phyloP scores from a whole-genome alignment of 2,329 filamentous ascomycete genomes.

The Colletotrichum godetiae region DNA sequence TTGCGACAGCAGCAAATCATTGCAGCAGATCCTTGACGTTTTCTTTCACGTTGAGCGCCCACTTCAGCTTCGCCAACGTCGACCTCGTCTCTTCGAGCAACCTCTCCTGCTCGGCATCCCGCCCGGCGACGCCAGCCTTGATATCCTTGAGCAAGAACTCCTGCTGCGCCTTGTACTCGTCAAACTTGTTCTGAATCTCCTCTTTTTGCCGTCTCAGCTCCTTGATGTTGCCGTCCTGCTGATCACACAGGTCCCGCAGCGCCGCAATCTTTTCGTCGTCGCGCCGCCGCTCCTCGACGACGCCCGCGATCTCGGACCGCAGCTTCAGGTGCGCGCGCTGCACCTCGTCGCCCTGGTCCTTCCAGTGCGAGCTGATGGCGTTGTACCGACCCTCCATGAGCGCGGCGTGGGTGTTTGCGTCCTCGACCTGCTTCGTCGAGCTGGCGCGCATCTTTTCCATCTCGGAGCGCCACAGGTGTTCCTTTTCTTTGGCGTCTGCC shows the following conservation, averaged over 20 bases:
- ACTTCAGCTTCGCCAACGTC: slow-evolving; percentile 75
- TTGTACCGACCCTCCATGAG: slow-evolving; percentile 79
- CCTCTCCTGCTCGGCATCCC: slow-evolving; percentile 71
- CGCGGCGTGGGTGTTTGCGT: slow-evolving; percentile 72
- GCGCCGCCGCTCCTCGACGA: slow-evolving; percentile 65
- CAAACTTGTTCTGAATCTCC: slow-evolving; percentile 69
- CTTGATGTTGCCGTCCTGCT: slow-evolving; percentile 76
- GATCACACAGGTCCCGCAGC: slow-evolving; percentile 76
- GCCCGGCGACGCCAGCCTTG: slow-evolving; percentile 64
- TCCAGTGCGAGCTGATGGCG: slow-evolving; percentile 73
- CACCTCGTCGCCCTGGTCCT: slow-evolving; percentile 73
- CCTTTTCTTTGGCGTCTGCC: slow-evolving; percentile 67
- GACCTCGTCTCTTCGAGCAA: slow-evolving; percentile 69
- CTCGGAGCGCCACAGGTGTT: slow-evolving; percentile 71
- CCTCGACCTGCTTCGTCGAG: slow-evolving; percentile 71
- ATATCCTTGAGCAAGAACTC: slow-evolving; percentile 70
- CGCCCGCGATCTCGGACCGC: slow-evolving; percentile 62
- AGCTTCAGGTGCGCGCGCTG: slow-evolving; percentile 62
- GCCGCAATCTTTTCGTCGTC: slow-evolving; percentile 74
- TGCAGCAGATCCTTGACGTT: slow-evolving; percentile 67
- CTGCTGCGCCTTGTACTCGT: slow-evolving; percentile 73
- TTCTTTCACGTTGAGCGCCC: slow-evolving; percentile 77
- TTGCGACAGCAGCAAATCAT: slow-evolving; percentile 33
- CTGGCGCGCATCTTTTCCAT: slow-evolving; percentile 71
- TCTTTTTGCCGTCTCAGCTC: slow-evolving; percentile 71